A percentile compares a stretch with the other conserved stretches of the same genome.
phyloP scores from a whole-genome alignment of 75 land plant species.

The Azolla pinnata region DNA sequence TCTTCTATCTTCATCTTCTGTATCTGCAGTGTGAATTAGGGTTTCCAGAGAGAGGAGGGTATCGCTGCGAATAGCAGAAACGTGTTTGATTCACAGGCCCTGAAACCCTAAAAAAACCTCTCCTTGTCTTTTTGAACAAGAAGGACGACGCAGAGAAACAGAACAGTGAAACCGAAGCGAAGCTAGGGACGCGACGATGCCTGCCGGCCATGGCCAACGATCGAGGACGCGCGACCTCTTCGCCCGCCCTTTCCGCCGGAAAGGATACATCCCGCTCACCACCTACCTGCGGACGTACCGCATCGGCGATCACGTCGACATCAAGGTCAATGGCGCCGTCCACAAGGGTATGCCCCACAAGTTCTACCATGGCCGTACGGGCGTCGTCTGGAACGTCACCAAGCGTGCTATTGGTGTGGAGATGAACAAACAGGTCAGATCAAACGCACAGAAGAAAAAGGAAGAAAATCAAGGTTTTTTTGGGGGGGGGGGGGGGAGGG shows the following conservation, averaged over 20 bases:
- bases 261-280: slow-evolving; percentile 45
- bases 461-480: too few species aligned
- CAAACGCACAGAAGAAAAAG: too few species aligned
- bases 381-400: slow-evolving; percentile 39
- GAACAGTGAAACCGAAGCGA: too few species aligned
- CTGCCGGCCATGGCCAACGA: slow-evolving; percentile 74
- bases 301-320: slow-evolving; percentile 26
- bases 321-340: slow-evolving; percentile 52
- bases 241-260: slow-evolving; percentile 61
- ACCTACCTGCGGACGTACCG: slow-evolving; percentile 25
- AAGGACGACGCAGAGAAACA: too few species aligned
- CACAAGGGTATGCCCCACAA: slow-evolving; percentile 43
- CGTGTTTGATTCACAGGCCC: too few species aligned
- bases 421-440: slow-evolving; percentile 64
- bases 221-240: slow-evolving; percentile 63
- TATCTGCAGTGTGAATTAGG: too few species aligned
- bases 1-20: too few species aligned
- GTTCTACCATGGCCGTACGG: slow-evolving; percentile 56
- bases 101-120: too few species aligned
- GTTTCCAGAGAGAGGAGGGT: too few species aligned
- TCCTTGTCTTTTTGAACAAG: too few species aligned
- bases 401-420: slow-evolving; percentile 67
- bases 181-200: slow-evolving; percentile 50
- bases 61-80: too few species aligned
- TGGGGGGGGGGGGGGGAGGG: too few species aligned